A percentile compares a stretch with the other conserved stretches of the same genome.
phyloP scores from a whole-genome alignment of 148 eudicot genomes.

The Suaeda aralocaspica region DNA sequence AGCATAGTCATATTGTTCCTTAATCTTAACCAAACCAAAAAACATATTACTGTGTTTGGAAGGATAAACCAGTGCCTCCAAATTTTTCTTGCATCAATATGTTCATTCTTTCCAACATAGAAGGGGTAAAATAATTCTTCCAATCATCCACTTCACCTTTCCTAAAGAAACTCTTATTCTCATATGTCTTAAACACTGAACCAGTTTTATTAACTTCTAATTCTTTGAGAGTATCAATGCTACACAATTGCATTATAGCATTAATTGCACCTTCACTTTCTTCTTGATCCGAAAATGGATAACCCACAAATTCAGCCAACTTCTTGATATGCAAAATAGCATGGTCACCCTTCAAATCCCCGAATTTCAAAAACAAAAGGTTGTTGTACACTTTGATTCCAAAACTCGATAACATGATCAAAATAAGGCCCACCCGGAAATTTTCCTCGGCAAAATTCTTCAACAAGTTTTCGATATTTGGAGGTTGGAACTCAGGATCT shows the following conservation, averaged over 20 bases:
- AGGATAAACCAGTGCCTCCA: neutral
- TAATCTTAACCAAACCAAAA: too few relatives aligned
- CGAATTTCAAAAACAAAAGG: conserved; percentile 30
- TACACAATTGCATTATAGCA: conserved; percentile 20
- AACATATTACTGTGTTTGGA: too few relatives aligned
- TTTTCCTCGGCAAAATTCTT: conserved; percentile 21
- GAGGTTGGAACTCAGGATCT: neutral
- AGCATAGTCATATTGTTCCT: too few relatives aligned
- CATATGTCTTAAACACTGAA: neutral
- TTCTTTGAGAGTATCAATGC: conserved; percentile 22
- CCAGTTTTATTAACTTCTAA: conserved; percentile 30
- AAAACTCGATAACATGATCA: conserved; percentile 32
- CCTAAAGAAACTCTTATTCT: conserved; percentile 14
- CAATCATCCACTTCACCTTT: conserved; percentile 24
- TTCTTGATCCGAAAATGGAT: conserved; percentile 21
- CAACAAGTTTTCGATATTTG: neutral
- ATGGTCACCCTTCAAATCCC: conserved; percentile 18
- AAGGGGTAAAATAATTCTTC: neutral
- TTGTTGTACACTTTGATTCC: conserved; percentile 26
- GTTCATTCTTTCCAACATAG: neutral
- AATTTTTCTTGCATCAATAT: conserved; percentile 4
- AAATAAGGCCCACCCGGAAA: conserved; percentile 21
- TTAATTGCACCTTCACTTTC: conserved; percentile 17
- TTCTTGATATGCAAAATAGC: conserved; percentile 10
- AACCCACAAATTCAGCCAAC: conserved; percentile 31